Evolutionary conservation across 129 eudicot species (phyloP), one percentile per base, ranked within the genome.

Genomic region (Tagetes erecta): DNA sequence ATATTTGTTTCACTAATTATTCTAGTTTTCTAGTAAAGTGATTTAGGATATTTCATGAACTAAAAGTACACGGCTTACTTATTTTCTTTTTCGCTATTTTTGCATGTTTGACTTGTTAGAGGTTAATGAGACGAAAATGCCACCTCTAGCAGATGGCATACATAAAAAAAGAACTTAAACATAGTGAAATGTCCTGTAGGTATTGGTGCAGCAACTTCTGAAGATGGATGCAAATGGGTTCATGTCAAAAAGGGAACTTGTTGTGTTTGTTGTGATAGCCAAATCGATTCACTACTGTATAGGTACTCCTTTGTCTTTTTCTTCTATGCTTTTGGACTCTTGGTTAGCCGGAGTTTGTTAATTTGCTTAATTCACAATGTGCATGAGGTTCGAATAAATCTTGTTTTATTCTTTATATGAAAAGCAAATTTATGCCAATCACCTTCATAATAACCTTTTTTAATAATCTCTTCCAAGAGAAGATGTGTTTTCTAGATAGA

Each of bases 231-330:
- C 1, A 88, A 70, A 77, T 95, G 97, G 97, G 91, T 84, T 64
- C 89, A 88, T 77, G 97, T 91, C 27, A 89, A 84, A 51, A 95
- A 89, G 74, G 97, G 99, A 68, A 87, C 92, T 3, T 95, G 99
- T 77, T 95, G 99, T 57, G 88, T 95, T 60, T 95, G 99, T 82
- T 91, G 96, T 62, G 99, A 95, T 81, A 88, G 81, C 81, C 95
- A 88, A 31, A 95, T 95, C 68, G 99, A 95, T 89, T 86, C 97
- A 5, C 85, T 95, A 35, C 72, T 95, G 90, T 95, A 95, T 89
- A 91, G 99, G 99, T 95, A 91, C 2, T 40, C 37, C 11, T 20
- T 67, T 10, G 2, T 50, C 45, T 71, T 9, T n/a, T 13, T 75
- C 64, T 42, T 67, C 46, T 70, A 8, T 71, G 40, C 8, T 14